Conservation (phyloP, 306 rosid species). For the Sindora glabra region DNA sequence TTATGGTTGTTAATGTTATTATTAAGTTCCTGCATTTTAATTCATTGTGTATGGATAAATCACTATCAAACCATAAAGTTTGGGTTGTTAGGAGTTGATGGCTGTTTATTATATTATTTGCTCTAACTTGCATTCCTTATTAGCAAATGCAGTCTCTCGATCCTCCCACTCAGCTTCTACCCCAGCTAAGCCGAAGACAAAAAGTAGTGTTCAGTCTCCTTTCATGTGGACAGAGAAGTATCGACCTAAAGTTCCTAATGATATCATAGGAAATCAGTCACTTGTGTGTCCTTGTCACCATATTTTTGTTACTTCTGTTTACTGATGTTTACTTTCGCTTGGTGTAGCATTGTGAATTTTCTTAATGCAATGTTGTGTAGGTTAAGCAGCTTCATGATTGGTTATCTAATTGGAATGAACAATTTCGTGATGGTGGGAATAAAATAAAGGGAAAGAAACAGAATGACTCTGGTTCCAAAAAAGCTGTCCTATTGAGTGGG, state of each 20-base stretch:
- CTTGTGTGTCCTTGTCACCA: constrained; percentile 49
- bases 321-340: constrained; percentile 11
- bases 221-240: constrained; percentile 83
- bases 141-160: constrained; percentile 31
- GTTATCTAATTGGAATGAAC: constrained; percentile 79
- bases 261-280: constrained; percentile 83
- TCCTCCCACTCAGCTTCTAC: constrained; percentile 35
- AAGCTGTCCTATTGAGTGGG: constrained; percentile 86
- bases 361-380: constrained; percentile 39
- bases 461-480: constrained; percentile 57
- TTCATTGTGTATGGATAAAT: constrained; percentile 9
- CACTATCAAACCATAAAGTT: not conserved
- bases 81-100: constrained; percentile 6
- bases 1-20: not conserved
- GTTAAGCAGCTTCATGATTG: constrained; percentile 83
- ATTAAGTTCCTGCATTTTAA: not conserved
- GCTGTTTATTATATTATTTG: not conserved
- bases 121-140: constrained; percentile 21
- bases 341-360: constrained; percentile 6
- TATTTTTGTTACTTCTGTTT: not conserved
- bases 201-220: constrained; percentile 23
- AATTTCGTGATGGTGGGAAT: constrained; percentile 58
- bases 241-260: constrained; percentile 63
- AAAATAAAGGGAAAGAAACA: constrained; percentile 56
- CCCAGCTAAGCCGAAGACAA: constrained; percentile 32